These are phyloP conservation scores for Stagonosporopsis vannaccii DNA, from an alignment of 2,329 filamentous ascomycete species.

Conservation along the genomic window DNA sequence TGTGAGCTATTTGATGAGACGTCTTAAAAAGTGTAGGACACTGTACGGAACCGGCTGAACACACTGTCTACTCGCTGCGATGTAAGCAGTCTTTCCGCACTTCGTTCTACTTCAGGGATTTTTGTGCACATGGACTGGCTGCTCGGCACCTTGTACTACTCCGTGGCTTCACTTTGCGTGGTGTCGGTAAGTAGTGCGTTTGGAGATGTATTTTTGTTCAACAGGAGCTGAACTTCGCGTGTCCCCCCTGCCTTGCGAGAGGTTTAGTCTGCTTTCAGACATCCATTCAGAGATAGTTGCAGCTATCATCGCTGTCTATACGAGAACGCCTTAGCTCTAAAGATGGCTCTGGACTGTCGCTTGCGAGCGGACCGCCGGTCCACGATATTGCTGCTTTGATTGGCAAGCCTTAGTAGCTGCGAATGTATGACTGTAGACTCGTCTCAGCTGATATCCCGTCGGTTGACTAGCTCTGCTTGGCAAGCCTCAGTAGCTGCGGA, in stretches of 20 bases:
- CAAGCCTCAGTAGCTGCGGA: conserved; percentile 10
- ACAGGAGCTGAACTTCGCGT: conserved; percentile 2
- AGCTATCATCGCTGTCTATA: conserved; percentile 29
- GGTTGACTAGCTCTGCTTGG: conserved; percentile 35
- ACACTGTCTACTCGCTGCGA: neutral
- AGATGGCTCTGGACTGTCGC: conserved; percentile 36
- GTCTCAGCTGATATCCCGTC: neutral
- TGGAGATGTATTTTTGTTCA: neutral
- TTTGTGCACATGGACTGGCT: neutral
- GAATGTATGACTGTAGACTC: neutral
- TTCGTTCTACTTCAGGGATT: neutral
- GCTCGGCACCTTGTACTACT: neutral
- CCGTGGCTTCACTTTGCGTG: neutral
- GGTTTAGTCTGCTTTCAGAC: neutral
- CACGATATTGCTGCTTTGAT: conserved; percentile 43
- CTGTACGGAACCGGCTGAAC: neutral
- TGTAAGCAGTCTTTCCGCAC: neutral
- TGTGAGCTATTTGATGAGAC: conserved; percentile 2
- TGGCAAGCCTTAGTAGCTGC: conserved; percentile 27
- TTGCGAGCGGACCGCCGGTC: conserved; percentile 40
- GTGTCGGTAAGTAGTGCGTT: neutral
- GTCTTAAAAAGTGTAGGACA: neutral
- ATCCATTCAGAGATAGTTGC: conserved; percentile 12
- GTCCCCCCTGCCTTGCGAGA: conserved; percentile 23
- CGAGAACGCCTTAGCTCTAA: conserved; percentile 41